These are phyloP conservation scores for Phyllosticta capitalensis DNA, from an alignment of 2,329 filamentous ascomycete species.

Conservation along the genomic window DNA sequence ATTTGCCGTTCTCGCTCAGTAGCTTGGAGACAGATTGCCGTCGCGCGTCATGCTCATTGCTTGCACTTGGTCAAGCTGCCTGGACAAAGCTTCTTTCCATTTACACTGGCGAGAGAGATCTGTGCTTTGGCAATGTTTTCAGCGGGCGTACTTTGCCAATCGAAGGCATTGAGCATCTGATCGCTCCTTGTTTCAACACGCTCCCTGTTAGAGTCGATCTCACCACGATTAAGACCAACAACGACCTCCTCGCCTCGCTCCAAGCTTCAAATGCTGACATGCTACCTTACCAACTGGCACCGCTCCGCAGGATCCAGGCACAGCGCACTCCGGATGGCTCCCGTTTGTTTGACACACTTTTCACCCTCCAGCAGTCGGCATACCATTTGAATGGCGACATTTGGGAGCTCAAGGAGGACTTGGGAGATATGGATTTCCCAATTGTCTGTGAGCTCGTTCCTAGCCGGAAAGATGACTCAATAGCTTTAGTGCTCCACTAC, in stretches of 20 bases:
- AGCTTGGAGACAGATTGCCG: conserved; percentile 18
- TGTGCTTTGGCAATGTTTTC: conserved; percentile 83
- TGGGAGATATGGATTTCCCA: conserved; percentile 62
- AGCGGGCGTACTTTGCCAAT: conserved; percentile 63
- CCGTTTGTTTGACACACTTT: conserved; percentile 66
- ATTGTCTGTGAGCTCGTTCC: conserved; percentile 68
- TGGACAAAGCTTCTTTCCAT: conserved; percentile 59
- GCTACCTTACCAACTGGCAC: conserved; percentile 62
- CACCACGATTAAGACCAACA: conserved; percentile 38
- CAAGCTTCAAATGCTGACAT: conserved; percentile 54
- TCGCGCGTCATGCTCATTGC: conserved; percentile 33
- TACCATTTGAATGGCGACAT: conserved; percentile 35
- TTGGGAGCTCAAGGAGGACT: conserved; percentile 43
- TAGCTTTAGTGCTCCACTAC: conserved; percentile 56
- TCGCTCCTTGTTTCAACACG: conserved; percentile 92
- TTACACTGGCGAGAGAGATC: conserved; percentile 48
- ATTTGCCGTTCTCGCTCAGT: conserved; percentile 18
- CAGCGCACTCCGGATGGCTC: conserved; percentile 36
- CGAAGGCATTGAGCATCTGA: conserved; percentile 57
- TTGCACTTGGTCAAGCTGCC: conserved; percentile 60
- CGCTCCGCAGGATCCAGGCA: conserved; percentile 61
- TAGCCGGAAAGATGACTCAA: conserved; percentile 38
- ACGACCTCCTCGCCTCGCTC: conserved; percentile 49
- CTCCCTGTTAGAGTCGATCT: conserved; percentile 59
- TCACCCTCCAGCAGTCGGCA: conserved; percentile 63